Percentiles rank a stretch among this genome's conserved stretches.
phyloP scores from a whole-genome alignment of 2,329 filamentous ascomycete genomes.

The Diaporthe destruens region DNA sequence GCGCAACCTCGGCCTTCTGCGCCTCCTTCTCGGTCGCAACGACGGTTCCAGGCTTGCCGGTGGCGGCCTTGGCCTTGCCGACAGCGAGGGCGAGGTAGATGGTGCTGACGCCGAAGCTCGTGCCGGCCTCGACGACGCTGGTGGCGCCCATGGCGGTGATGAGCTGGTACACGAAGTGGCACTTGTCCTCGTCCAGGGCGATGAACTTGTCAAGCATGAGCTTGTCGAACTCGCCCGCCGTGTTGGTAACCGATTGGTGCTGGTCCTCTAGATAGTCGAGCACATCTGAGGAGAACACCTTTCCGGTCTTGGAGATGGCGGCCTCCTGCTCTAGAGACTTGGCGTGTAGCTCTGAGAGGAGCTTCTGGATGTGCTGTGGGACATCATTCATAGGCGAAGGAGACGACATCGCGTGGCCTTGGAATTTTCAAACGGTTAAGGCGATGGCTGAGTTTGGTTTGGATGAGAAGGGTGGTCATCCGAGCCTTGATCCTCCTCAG shows the following conservation, averaged over 20 bases:
- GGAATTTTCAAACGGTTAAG: background rate
- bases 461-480: background rate
- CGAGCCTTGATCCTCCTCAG: too few species aligned
- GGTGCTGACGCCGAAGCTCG: slow-evolving; percentile 39
- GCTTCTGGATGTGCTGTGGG: background rate
- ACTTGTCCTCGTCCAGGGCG: slow-evolving; percentile 59
- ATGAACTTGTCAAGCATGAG: slow-evolving; percentile 57
- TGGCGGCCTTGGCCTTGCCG: slow-evolving; percentile 9
- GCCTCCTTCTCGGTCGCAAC: slow-evolving; percentile 39
- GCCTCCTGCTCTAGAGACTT: slow-evolving; percentile 18
- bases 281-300: background rate
- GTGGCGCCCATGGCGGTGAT: slow-evolving; percentile 45
- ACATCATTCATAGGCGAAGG: background rate
- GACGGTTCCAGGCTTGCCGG: slow-evolving; percentile 17
- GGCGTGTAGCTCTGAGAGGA: slow-evolving; percentile 9
- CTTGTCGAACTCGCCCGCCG: background rate
- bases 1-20: slow-evolving; percentile 29
- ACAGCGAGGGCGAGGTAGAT: slow-evolving; percentile 41
- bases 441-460: background rate
- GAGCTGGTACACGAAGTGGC: slow-evolving; percentile 57
- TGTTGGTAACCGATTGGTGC: background rate
- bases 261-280: background rate
- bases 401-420: background rate
- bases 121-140: slow-evolving; percentile 41
- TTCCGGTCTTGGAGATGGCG: background rate